These are phyloP conservation scores for Setaria viridis DNA, from an alignment of 202 grass and related monocot genomes.

Conservation along the genomic window DNA sequence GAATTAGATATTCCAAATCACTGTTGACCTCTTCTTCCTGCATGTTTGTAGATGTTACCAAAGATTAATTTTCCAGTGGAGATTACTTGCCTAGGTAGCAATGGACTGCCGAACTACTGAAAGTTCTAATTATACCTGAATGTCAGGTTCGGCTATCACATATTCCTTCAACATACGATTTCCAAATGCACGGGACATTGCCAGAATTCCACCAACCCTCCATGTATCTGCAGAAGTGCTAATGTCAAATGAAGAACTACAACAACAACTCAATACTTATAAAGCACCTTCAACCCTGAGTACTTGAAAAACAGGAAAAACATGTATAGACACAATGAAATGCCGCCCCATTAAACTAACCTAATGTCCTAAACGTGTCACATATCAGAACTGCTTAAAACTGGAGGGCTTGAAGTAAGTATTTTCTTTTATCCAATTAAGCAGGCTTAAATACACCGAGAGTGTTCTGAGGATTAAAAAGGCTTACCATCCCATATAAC, in stretches of 20 bases:
- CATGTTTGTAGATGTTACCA: neutral
- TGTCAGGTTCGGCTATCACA: slow-evolving; percentile 82
- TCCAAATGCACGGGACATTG: slow-evolving; percentile 94
- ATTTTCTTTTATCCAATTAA: slow-evolving; percentile 23
- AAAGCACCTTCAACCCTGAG: slow-evolving; percentile 19
- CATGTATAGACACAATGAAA: slow-evolving; percentile 5
- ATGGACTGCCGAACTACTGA: slow-evolving; percentile 13
- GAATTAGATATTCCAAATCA: slow-evolving; percentile 65
- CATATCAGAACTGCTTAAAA: slow-evolving; percentile 16
- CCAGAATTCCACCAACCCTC: slow-evolving; percentile 82
- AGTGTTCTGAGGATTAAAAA: neutral
- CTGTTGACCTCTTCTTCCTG: slow-evolving; percentile 61
- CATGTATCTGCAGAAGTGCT: slow-evolving; percentile 68
- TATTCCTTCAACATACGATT: slow-evolving; percentile 72
- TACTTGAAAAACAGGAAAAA: slow-evolving; percentile 3
- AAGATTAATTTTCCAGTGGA: neutral
- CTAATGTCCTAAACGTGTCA: neutral
- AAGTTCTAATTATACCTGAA: slow-evolving; percentile 59
- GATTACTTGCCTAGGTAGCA: neutral
- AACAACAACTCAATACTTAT: slow-evolving; percentile 15
- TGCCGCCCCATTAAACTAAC: neutral
- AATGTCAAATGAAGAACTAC: slow-evolving; percentile 36
- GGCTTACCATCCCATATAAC: slow-evolving; percentile 72
- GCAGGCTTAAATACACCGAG: slow-evolving; percentile 5
- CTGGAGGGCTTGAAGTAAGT: neutral